Conservation (phyloP, 2,329 filamentous ascomycete genomes). For the Tricladium varicosporioides region DNA sequence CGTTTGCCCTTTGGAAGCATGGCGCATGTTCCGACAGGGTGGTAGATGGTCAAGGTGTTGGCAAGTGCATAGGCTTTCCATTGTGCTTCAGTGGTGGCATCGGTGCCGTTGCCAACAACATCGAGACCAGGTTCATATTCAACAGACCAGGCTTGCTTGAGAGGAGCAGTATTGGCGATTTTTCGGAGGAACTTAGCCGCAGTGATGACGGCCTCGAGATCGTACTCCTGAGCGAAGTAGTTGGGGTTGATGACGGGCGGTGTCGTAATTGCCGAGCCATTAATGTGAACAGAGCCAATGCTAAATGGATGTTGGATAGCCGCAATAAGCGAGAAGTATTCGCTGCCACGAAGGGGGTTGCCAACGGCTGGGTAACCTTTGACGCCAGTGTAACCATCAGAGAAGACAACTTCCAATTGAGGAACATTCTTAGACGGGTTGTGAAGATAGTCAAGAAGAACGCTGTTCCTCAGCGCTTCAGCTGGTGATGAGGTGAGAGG, state of each 20-base stretch:
- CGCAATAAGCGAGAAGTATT: conserved; percentile 39
- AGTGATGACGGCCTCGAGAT: conserved; percentile 38
- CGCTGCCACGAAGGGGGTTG: conserved; percentile 17
- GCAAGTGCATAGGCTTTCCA: not conserved
- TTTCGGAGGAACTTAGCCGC: conserved; percentile 19
- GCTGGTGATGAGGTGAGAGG: conserved; percentile 29
- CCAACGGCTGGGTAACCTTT: conserved; percentile 23
- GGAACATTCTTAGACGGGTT: conserved; percentile 23
- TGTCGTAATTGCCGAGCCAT: conserved; percentile 37
- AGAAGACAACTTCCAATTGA: conserved; percentile 36
- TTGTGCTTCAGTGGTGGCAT: not conserved
- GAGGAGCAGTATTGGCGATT: conserved; percentile 18
- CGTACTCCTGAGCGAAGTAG: conserved; percentile 52
- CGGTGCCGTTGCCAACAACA: not conserved
- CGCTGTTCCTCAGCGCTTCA: conserved; percentile 37
- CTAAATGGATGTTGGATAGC: conserved; percentile 57
- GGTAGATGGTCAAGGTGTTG: conserved; percentile 7
- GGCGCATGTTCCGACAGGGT: conserved; percentile 22
- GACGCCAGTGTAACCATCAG: conserved; percentile 43
- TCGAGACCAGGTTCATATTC: conserved; percentile 26
- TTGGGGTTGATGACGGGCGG: conserved; percentile 50
- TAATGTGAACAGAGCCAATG: conserved; percentile 56
- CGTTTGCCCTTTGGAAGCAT: conserved; percentile 21
- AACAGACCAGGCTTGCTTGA: conserved; percentile 17
- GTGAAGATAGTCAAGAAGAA: conserved; percentile 37